Evolutionary conservation across 805 yeast genomes (phyloP).

Genomic region (Suhomyces tanzawaensis): DNA sequence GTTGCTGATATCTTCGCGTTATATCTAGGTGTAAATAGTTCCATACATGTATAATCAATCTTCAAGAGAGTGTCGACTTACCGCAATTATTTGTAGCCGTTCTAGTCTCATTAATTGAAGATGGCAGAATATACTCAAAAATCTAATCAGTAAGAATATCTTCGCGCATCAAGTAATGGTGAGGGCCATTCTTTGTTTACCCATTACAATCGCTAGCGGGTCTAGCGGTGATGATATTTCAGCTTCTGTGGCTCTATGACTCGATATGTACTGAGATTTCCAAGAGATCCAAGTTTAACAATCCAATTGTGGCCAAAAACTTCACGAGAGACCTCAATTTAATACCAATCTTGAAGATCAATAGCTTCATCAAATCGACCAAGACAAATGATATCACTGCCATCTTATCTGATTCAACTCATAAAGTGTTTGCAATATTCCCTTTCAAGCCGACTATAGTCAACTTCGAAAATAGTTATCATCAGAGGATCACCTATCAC

Average conservation of each 20-base stretch:
- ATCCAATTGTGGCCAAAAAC: background rate
- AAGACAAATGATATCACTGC: conserved; percentile 25
- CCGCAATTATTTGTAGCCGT: no score
- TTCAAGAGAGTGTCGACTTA: no score
- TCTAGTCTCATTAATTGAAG: no score
- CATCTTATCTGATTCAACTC: conserved; percentile 30
- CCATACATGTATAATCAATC: background rate
- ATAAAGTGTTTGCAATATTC: conserved; percentile 30
- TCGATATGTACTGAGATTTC: background rate
- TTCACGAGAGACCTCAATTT: conserved; percentile 5
- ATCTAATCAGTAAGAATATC: no score
- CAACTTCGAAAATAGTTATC: conserved; percentile 28
- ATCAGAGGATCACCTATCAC: conserved; percentile 33
- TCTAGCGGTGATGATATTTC: no score
- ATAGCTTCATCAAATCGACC: conserved; percentile 22
- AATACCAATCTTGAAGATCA: conserved; percentile 29
- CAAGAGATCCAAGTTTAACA: background rate
- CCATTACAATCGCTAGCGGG: no score
- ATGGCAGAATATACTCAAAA: no score
- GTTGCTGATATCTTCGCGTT: no score
- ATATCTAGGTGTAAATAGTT: no score
- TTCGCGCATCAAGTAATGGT: no score
- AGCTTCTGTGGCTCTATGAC: background rate
- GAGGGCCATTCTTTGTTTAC: no score
- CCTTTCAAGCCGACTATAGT: conserved; percentile 25